Conservation (phyloP, 2,329 filamentous ascomycete species). For the Graphium sp. region DNA sequence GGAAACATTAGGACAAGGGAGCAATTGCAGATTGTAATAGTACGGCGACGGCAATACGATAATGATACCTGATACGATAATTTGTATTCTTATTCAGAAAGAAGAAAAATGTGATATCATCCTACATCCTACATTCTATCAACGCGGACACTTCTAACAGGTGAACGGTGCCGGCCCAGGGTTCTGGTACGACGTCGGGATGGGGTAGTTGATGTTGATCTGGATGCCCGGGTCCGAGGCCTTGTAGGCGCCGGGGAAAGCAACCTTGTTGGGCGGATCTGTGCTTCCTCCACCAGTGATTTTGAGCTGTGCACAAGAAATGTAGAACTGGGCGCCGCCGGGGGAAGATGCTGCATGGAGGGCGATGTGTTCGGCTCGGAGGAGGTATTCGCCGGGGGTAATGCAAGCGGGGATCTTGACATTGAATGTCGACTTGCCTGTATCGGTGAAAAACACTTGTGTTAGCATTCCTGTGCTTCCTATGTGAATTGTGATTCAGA, state of each 20-base stretch:
- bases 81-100: no score
- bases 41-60: no score
- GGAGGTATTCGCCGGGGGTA: slow-evolving; percentile 28
- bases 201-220: slow-evolving; percentile 22
- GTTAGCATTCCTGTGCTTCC: background rate
- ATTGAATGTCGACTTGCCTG: slow-evolving; percentile 15
- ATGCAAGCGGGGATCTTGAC: slow-evolving; percentile 25
- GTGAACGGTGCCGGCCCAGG: slow-evolving; percentile 4
- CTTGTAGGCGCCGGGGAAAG: slow-evolving; percentile 21
- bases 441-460: no score
- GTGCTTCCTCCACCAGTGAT: slow-evolving; percentile 23
- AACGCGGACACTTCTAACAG: slow-evolving; percentile 1
- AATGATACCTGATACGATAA: no score
- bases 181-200: slow-evolving; percentile 16
- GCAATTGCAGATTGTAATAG: no score
- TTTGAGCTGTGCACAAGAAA: slow-evolving; percentile 20
- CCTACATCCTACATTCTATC: no score
- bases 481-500: background rate
- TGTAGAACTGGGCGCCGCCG: slow-evolving; percentile 27
- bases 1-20: no score
- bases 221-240: slow-evolving; percentile 19
- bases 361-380: slow-evolving; percentile 29
- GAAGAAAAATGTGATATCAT: no score
- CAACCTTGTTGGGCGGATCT: slow-evolving; percentile 15
- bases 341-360: slow-evolving; percentile 22